A percentile compares a stretch with the other conserved stretches of the same genome.
Evolutionary conservation across 495 filamentous ascomycete genomes (phyloP).

Genomic region (Xylaria palmicola): DNA sequence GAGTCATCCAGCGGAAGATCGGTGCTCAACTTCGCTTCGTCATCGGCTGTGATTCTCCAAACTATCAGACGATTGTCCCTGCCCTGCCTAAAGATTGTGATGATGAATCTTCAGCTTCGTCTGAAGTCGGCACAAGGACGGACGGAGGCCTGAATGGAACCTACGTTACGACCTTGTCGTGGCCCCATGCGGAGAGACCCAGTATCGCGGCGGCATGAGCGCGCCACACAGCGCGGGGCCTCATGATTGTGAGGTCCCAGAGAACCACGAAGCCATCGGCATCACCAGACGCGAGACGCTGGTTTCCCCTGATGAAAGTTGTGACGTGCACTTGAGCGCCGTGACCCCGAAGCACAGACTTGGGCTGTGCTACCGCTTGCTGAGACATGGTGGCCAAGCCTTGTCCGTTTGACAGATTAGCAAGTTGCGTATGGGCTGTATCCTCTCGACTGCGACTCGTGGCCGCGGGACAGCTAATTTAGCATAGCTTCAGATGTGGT

Average conservation of each 20-base stretch:
- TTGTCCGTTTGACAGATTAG: neutral
- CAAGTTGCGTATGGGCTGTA: too few relatives aligned
- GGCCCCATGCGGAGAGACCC: conserved; percentile 66
- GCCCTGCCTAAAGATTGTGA: conserved; percentile 65
- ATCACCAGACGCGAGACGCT: conserved; percentile 81
- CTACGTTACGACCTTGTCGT: conserved; percentile 70
- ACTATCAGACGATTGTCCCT: conserved; percentile 83
- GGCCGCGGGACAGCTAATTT: too few relatives aligned
- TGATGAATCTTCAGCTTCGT: neutral
- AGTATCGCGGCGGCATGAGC: conserved; percentile 80
- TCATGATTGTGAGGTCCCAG: conserved; percentile 81
- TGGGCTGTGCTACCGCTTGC: conserved; percentile 61
- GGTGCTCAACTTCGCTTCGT: conserved; percentile 65
- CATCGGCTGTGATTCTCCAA: conserved; percentile 68
- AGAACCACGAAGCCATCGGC: conserved; percentile 85
- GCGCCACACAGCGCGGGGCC: conserved; percentile 82
- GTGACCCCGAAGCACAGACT: conserved; percentile 88
- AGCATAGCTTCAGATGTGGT: too few relatives aligned
- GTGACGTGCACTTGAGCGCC: conserved; percentile 75
- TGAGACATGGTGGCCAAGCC: conserved; percentile 23
- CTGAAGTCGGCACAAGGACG: neutral
- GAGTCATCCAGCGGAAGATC: conserved; percentile 67
- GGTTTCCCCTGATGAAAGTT: conserved; percentile 68
- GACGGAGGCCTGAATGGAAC: conserved; percentile 35
- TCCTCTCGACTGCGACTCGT: too few relatives aligned